Conservation (phyloP, 768 basidiomycete species). For the Sporobolomyces pararoseus region DNA sequence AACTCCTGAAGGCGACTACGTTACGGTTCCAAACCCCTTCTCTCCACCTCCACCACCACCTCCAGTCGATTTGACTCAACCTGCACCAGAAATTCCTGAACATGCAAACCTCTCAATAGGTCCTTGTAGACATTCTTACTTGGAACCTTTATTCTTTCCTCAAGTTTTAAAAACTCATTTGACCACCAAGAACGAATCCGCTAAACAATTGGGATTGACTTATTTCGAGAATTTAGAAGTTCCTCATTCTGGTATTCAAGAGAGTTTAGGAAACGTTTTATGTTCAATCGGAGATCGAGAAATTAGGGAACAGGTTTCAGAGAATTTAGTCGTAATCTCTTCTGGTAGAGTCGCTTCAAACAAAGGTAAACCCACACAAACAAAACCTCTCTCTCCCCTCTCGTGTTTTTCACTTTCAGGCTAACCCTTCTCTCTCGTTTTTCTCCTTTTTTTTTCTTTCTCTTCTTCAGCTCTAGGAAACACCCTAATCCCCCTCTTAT, state of each 20-base stretch:
- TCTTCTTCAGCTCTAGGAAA: constrained; percentile 24
- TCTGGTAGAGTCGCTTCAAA: constrained; percentile 73
- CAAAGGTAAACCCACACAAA: constrained; percentile 56
- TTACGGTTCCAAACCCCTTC: constrained; percentile 77
- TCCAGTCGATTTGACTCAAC: constrained; percentile 17
- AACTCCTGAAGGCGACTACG: constrained; percentile 71
- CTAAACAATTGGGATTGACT: constrained; percentile 12
- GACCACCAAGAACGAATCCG: background rate
- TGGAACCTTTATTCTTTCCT: constrained; percentile 70
- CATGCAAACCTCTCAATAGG: constrained; percentile 66
- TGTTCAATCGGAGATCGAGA: constrained; percentile 60
- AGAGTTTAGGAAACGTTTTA: constrained; percentile 65
- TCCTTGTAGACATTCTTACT: constrained; percentile 82
- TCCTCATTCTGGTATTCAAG: constrained; percentile 56
- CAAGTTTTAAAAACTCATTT: constrained; percentile 16
- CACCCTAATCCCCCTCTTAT: constrained; percentile 31
- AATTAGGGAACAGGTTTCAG: constrained; percentile 68
- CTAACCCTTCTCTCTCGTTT: background rate
- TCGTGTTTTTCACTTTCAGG: too few relatives aligned
- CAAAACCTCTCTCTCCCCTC: background rate
- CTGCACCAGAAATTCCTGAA: constrained; percentile 50
- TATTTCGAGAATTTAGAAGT: constrained; percentile 19
- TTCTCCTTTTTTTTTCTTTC: background rate
- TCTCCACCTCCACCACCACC: constrained; percentile 51
- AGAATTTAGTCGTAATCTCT: constrained; percentile 62